Conservation (phyloP, 345 rosid genomes). For the Aurinia saxatilis region DNA sequence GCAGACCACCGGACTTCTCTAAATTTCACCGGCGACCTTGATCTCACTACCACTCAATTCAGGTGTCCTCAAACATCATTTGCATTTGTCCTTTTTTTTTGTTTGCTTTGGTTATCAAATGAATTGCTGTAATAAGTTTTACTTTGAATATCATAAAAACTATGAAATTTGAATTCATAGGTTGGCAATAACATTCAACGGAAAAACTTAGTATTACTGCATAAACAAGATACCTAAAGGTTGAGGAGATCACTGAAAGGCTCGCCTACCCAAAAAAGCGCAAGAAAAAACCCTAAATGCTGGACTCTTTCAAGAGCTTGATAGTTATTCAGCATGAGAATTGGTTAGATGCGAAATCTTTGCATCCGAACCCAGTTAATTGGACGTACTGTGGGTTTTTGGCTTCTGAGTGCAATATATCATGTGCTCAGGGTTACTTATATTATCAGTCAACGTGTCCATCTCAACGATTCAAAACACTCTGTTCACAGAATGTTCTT, state of each 20-base stretch:
- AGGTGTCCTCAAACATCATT: not conserved
- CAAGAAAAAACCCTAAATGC: too few relatives aligned
- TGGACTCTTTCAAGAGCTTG: too few relatives aligned
- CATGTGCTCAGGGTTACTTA: too few relatives aligned
- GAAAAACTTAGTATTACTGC: not conserved
- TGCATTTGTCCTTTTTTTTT: not conserved
- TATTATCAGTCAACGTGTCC: too few relatives aligned
- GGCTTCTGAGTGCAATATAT: too few relatives aligned
- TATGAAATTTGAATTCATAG: not conserved
- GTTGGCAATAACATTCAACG: not conserved
- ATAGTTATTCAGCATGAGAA: too few relatives aligned
- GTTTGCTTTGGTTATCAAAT: not conserved
- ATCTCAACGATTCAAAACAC: too few relatives aligned
- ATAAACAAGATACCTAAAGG: not conserved
- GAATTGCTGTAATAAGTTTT: not conserved
- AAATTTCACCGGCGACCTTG: conserved; percentile 69
- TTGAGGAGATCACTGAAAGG: not conserved
- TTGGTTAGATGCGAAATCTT: too few relatives aligned
- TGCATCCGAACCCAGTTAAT: too few relatives aligned
- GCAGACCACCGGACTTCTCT: conserved; percentile 70
- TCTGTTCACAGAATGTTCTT: too few relatives aligned
- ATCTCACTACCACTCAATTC: conserved; percentile 4
- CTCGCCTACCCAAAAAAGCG: too few relatives aligned
- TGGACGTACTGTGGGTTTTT: too few relatives aligned
- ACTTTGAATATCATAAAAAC: not conserved